phyloP scores from a whole-genome alignment of 495 filamentous ascomycete species.

The Terfezia claveryi region DNA sequence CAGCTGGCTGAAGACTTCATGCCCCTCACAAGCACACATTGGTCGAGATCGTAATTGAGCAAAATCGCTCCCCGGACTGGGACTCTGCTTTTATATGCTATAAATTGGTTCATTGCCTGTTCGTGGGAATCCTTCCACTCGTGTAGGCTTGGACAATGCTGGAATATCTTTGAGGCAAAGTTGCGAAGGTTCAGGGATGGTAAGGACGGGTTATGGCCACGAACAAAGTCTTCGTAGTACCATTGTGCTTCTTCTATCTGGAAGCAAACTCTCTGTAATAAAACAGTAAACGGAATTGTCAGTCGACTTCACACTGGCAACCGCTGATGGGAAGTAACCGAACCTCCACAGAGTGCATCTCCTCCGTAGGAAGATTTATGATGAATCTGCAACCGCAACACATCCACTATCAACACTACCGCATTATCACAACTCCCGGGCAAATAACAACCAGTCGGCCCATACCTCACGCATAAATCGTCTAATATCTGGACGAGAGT shows the following conservation, averaged over 20 bases:
- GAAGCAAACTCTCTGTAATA: constrained; percentile 57
- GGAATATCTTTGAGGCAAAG: constrained; percentile 74
- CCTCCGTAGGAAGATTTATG: constrained; percentile 78
- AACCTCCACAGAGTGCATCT: constrained; percentile 59
- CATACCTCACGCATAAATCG: constrained; percentile 19
- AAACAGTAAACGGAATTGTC: not conserved
- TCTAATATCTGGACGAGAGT: constrained; percentile 15
- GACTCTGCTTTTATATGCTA: constrained; percentile 80
- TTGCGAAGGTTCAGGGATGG: constrained; percentile 62
- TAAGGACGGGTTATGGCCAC: constrained; percentile 61
- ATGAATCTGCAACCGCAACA: constrained; percentile 37
- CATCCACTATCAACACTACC: not conserved
- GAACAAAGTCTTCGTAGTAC: constrained; percentile 99
- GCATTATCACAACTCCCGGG: not conserved
- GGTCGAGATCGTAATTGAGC: constrained; percentile 76
- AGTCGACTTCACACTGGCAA: not conserved
- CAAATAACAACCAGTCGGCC: not conserved
- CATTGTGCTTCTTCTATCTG: constrained; percentile 98
- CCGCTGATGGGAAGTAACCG: not conserved
- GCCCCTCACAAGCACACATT: constrained; percentile 77
- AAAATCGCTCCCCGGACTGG: constrained; percentile 86
- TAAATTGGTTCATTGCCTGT: constrained; percentile 66
- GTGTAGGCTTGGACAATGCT: constrained; percentile 55
- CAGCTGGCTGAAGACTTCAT: constrained; percentile 93
- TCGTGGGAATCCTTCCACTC: constrained; percentile 26